Evolutionary conservation across 148 eudicot species (phyloP).

Genomic region (Bassia scoparia): DNA sequence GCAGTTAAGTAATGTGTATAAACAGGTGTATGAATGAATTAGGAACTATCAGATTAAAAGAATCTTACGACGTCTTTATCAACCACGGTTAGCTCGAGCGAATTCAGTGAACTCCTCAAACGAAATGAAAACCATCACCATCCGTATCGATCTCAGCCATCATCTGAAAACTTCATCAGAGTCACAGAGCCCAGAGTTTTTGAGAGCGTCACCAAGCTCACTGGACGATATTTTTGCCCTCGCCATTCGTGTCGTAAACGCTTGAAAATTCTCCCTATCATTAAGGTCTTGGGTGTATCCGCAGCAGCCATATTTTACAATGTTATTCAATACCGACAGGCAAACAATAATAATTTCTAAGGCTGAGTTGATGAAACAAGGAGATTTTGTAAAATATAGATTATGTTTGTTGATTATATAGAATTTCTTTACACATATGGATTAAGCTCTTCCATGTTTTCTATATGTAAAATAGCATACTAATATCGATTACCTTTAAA

Average conservation of each 20-base stretch:
- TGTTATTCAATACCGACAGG: not conserved
- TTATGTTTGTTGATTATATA: slow-evolving; percentile 16
- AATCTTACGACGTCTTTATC: slow-evolving; percentile 76
- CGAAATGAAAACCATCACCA: slow-evolving; percentile 71
- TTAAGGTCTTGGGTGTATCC: slow-evolving; percentile 53
- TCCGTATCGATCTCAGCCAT: slow-evolving; percentile 82
- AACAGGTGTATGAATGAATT: too few relatives aligned
- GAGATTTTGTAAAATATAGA: not conserved
- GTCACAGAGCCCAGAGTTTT: slow-evolving; percentile 59
- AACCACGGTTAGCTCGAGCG: slow-evolving; percentile 68
- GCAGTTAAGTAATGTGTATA: too few relatives aligned
- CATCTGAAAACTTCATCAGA: slow-evolving; percentile 54
- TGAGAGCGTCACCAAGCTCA: slow-evolving; percentile 82
- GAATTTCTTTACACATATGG: not conserved
- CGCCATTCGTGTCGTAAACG: slow-evolving; percentile 72
- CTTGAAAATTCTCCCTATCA: slow-evolving; percentile 79
- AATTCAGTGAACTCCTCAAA: slow-evolving; percentile 61
- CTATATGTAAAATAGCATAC: slow-evolving; percentile 19
- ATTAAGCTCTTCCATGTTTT: slow-evolving; percentile 19
- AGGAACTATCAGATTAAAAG: slow-evolving; percentile 32
- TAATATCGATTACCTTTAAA: slow-evolving; percentile 30
- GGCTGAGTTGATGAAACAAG: not conserved
- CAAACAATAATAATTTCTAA: not conserved
- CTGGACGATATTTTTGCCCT: slow-evolving; percentile 67
- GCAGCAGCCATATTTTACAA: slow-evolving; percentile 45